Evolutionary conservation across 768 basidiomycete species (phyloP).

Genomic region (Heimioporus sp.): DNA sequence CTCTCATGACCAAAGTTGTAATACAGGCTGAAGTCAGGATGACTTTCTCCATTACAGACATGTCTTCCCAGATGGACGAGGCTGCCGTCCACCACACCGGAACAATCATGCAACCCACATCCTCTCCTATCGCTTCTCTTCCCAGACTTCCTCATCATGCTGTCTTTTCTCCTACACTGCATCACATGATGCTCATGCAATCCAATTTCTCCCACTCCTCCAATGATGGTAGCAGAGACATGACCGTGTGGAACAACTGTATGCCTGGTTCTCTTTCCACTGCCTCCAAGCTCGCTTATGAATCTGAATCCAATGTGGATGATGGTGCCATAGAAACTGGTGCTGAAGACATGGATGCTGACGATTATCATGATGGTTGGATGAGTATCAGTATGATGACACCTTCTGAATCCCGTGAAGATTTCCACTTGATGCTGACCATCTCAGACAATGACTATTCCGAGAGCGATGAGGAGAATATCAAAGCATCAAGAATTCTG

Average conservation of each 20-base stretch:
- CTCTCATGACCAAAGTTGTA: conserved; percentile 37
- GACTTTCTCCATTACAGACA: conserved; percentile 17
- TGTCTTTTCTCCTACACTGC: conserved; percentile 25
- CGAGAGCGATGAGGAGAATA: conserved; percentile 64
- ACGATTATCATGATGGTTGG: conserved; percentile 76
- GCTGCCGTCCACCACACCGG: conserved; percentile 34
- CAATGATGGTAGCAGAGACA: conserved; percentile 37
- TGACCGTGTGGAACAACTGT: conserved; percentile 31
- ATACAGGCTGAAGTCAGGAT: conserved; percentile 38
- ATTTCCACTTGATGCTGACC: conserved; percentile 76
- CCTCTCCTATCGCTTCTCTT: conserved; percentile 35
- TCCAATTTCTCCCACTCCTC: conserved; percentile 37
- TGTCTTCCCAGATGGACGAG: conserved; percentile 51
- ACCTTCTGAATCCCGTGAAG: conserved; percentile 65
- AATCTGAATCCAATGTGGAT: conserved; percentile 44
- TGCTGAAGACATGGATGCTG: conserved; percentile 64
- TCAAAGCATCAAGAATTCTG: conserved; percentile 60
- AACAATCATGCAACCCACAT: conserved; percentile 47
- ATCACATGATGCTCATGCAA: conserved; percentile 50
- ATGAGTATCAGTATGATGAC: conserved; percentile 61
- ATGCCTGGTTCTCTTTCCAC: conserved; percentile 23
- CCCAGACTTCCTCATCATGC: conserved; percentile 22
- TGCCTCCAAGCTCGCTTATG: conserved; percentile 32
- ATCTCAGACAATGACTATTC: conserved; percentile 67
- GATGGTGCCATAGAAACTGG: conserved; percentile 58